Percentiles rank a stretch among this genome's conserved stretches.
Conservation (phyloP, 768 basidiomycete genomes). For the Mycena albidolilacea region DNA sequence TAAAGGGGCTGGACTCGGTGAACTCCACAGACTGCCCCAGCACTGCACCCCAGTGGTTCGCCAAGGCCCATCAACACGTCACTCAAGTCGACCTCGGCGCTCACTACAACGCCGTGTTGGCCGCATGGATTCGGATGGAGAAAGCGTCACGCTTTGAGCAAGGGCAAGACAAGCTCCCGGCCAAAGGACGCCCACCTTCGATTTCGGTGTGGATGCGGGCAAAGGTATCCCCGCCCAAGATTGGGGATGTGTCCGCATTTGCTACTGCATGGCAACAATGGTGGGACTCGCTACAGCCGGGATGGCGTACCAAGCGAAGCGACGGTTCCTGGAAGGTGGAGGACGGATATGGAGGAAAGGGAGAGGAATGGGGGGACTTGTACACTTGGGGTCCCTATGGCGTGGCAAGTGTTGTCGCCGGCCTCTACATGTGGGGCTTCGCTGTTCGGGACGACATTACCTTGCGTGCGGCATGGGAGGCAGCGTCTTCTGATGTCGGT, state of each 20-base stretch:
- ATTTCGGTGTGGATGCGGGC: too few relatives aligned
- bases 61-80: constrained; percentile 1
- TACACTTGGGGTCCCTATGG: constrained; percentile 18
- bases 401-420: constrained; percentile 1
- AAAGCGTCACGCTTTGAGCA: too few relatives aligned
- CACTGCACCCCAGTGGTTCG: background rate
- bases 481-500: constrained; percentile 2
- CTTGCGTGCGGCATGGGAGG: background rate
- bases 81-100: constrained; percentile 4
- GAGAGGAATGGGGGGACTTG: constrained; percentile 16
- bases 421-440: constrained; percentile 18
- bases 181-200: too few relatives aligned
- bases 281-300: constrained; percentile 24
- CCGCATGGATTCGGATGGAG: too few relatives aligned
- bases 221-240: too few relatives aligned
- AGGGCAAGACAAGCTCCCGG: too few relatives aligned
- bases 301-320: constrained; percentile 10
- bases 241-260: constrained; percentile 2
- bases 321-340: constrained; percentile 9
- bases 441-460: background rate
- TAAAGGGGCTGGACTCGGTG: background rate
- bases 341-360: constrained; percentile 15
- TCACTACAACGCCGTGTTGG: too few relatives aligned
- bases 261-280: constrained; percentile 8
- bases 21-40: constrained; percentile 14